Conservation (phyloP, 306 rosid species). For the Glycyrrhiza uralensis region DNA sequence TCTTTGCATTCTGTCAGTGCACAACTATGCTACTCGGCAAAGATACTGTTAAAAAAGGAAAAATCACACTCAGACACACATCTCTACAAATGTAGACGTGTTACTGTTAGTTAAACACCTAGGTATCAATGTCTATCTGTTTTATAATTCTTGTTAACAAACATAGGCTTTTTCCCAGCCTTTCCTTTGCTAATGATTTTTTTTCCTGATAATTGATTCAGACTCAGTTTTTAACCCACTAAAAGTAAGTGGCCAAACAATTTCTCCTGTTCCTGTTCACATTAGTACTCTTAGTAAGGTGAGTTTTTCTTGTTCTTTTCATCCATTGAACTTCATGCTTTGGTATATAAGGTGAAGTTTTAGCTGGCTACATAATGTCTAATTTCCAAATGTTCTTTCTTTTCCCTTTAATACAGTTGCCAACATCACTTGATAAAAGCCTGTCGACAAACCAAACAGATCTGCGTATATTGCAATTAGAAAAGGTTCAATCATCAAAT, state of each 20-base stretch:
- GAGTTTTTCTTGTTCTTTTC: slow-evolving; percentile 27
- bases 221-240: slow-evolving; percentile 41
- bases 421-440: slow-evolving; percentile 37
- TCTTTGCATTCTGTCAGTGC: neutral
- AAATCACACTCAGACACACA: neutral
- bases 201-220: slow-evolving; percentile 39
- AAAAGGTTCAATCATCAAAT: slow-evolving; percentile 45
- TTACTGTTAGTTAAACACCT: neutral
- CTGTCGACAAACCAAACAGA: slow-evolving; percentile 23
- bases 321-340: slow-evolving; percentile 12
- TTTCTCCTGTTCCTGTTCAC: slow-evolving; percentile 37
- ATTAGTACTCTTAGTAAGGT: slow-evolving; percentile 43
- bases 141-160: slow-evolving; percentile 13
- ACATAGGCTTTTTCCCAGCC: neutral
- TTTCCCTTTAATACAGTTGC: slow-evolving; percentile 28
- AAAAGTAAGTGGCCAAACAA: slow-evolving; percentile 35
- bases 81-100: neutral
- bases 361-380: neutral
- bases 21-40: neutral
- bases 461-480: slow-evolving; percentile 34
- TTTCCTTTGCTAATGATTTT: slow-evolving; percentile 28
- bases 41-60: neutral
- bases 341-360: slow-evolving; percentile 1
- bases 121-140: neutral
- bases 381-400: slow-evolving; percentile 1